Base-by-base conservation (phyloP, 2,329 filamentous ascomycete species). In the Colletotrichum higginsianum region DNA sequence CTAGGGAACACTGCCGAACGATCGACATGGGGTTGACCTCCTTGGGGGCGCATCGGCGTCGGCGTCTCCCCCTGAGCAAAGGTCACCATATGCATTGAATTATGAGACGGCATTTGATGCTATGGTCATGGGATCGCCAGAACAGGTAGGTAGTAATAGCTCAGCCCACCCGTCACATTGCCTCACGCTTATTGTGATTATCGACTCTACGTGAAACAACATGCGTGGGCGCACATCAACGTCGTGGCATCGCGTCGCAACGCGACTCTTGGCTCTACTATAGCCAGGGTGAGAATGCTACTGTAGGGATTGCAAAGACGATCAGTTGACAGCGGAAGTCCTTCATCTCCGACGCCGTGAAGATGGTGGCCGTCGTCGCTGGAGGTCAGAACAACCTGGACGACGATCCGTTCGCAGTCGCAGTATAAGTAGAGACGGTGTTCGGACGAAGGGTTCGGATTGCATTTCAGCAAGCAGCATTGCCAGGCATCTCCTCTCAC, bases 151-250 rank as follows among this genome's bases (percentile, higher is more conserved):
- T 15, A 53, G 26, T 44, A 42, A 2, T 38, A 26, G 3, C 18
- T 47, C 58, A 15, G 15, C 4, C 16, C 9, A 42, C 18, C 35
- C 11, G 40, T 9, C 13, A 47, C 35, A 35, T 30, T 50, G 18
- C 47, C 8, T 49, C 16, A 42, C 15, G 15, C n/a, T 23, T 49
- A 47, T 63, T 71, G 58, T 47, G 44, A 47, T 23, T 3, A n/a
- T 52, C 23, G 18, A 63, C 50, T 68, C 50, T 52, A 63, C 46
- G 57, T 63, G 58, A 63, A 71, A 60, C 66, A 16, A 15, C 4
- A 15, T 18, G 21, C 26, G 38, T 0, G 8, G 42, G 50, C 21
- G 50, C 21, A 23, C 30, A n/a, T 3, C 30, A 7, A 23, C 38
- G 18, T 16, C 61, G 35, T 46, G 47, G 44, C 49, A 44, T 53